Evolutionary conservation across 139 green algal genomes (phyloP).

Genomic region (Nannochloris sp.): DNA sequence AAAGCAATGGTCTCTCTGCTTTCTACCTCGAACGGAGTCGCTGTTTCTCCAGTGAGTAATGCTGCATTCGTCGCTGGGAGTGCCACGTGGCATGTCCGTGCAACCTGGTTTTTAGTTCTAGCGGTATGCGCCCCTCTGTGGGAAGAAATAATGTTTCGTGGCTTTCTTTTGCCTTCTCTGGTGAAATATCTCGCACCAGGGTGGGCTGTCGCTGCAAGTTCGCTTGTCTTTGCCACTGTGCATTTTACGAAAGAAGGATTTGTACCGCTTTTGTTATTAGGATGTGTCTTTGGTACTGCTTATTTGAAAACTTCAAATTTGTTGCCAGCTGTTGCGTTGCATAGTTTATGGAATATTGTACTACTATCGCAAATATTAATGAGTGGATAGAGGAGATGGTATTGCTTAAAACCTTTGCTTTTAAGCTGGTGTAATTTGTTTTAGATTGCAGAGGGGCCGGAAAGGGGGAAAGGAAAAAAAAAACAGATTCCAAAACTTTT

Average conservation of each 20-base stretch:
- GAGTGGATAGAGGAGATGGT: too few relatives aligned
- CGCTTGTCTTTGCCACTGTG: slow-evolving; percentile 72
- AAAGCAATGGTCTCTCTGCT: slow-evolving; percentile 4
- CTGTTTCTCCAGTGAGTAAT: background rate
- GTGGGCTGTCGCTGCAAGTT: slow-evolving; percentile 37
- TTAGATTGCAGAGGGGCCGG: too few relatives aligned
- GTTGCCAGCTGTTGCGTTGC: slow-evolving; percentile 29
- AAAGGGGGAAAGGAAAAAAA: too few relatives aligned
- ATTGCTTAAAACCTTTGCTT: too few relatives aligned
- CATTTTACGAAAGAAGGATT: slow-evolving; percentile 81
- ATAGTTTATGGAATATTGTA: slow-evolving; percentile 31
- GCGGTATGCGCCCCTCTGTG: slow-evolving; percentile 79
- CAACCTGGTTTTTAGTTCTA: slow-evolving; percentile 76
- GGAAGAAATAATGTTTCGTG: slow-evolving; percentile 93
- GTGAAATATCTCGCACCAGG: slow-evolving; percentile 51
- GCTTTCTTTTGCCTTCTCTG: slow-evolving; percentile 87
- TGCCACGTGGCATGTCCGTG: slow-evolving; percentile 7
- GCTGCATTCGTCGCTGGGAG: background rate
- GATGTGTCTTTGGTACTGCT: slow-evolving; percentile 67
- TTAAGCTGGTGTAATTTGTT: too few relatives aligned
- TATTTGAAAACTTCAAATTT: slow-evolving; percentile 74
- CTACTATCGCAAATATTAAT: slow-evolving; percentile 14
- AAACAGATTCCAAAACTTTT: background rate
- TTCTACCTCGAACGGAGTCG: too few relatives aligned
- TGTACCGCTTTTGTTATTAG: slow-evolving; percentile 81